Percentiles rank a stretch among this genome's conserved stretches.
Evolutionary conservation across 1,284 basidiomycete species (phyloP).

Genomic region (Albatrellus sp.): DNA sequence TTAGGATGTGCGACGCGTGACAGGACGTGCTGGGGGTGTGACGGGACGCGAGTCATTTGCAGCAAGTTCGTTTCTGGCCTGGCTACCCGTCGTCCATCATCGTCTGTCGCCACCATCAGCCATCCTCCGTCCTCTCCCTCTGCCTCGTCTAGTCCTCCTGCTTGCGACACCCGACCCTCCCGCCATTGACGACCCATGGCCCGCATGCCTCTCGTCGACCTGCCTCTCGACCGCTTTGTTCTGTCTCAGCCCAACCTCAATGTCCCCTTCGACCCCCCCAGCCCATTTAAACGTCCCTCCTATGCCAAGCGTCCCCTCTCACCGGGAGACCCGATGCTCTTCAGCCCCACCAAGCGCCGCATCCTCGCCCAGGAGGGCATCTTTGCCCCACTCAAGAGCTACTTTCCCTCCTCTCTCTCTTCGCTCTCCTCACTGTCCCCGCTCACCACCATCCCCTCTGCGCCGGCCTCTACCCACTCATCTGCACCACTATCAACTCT

Average conservation of each 20-base stretch:
- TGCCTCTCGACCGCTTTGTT: conserved; percentile 44
- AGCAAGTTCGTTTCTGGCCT: conserved; percentile 3
- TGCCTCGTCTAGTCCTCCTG: background rate
- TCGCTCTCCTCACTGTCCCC: conserved; percentile 2
- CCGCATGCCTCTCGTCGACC: conserved; percentile 34
- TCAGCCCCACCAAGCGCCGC: conserved; percentile 58
- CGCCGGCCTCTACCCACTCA: background rate
- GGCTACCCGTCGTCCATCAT: conserved; percentile 1
- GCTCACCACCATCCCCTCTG: background rate
- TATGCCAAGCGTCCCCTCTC: conserved; percentile 43
- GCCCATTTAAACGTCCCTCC: conserved; percentile 13
- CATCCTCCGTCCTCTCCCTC: conserved; percentile 5
- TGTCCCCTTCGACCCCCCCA: conserved; percentile 3
- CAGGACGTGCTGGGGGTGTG: conserved; percentile 2
- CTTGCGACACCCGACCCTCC: background rate
- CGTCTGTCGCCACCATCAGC: background rate
- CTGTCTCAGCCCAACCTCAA: conserved; percentile 12
- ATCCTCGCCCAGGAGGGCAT: conserved; percentile 47
- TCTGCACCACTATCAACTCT: background rate
- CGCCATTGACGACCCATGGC: conserved; percentile 5
- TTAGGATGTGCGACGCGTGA: conserved; percentile 7
- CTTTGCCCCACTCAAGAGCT: conserved; percentile 26
- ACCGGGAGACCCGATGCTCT: conserved; percentile 30
- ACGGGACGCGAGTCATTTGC: conserved; percentile 7
- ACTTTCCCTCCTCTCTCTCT: conserved; percentile 16